These are phyloP conservation scores for Phaffia rhodozyma DNA, from an alignment of 1,284 basidiomycete species.

Conservation along the genomic window DNA sequence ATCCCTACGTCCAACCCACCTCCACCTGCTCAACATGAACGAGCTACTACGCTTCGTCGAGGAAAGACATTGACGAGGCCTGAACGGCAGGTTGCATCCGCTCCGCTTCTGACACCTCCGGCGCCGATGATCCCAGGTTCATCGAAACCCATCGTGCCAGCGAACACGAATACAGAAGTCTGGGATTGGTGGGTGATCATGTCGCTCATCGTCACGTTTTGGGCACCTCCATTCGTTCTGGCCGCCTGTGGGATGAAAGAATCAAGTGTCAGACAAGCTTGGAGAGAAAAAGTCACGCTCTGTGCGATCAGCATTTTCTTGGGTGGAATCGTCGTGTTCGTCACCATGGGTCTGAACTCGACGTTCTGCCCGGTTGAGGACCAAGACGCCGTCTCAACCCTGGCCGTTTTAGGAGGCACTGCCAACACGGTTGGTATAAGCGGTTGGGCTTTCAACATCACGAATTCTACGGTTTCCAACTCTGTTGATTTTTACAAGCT, in stretches of 20 bases:
- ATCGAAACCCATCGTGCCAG: conserved; percentile 27
- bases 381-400: not conserved
- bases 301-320: conserved; percentile 72
- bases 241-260: conserved; percentile 66
- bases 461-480: conserved; percentile 45
- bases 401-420: not conserved
- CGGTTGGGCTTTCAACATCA: conserved; percentile 67
- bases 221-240: conserved; percentile 74
- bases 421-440: conserved; percentile 59
- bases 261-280: conserved; percentile 68
- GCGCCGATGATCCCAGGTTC: conserved; percentile 35
- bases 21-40: not conserved
- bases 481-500: conserved; percentile 51
- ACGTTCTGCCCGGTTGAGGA: conserved; percentile 64
- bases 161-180: conserved; percentile 29
- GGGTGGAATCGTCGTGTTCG: conserved; percentile 74
- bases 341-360: conserved; percentile 87
- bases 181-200: conserved; percentile 73
- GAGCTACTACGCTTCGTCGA: conserved; percentile 33
- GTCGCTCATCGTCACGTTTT: conserved; percentile 70
- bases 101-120: conserved; percentile 78
- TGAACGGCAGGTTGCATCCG: conserved; percentile 83
- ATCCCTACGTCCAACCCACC: not conserved
- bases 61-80: conserved; percentile 93
- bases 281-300: conserved; percentile 94